Evolutionary conservation across 345 rosid genomes (phyloP), one percentile per base, ranked within the genome.

Genomic region (Eucalyptus regnans): DNA sequence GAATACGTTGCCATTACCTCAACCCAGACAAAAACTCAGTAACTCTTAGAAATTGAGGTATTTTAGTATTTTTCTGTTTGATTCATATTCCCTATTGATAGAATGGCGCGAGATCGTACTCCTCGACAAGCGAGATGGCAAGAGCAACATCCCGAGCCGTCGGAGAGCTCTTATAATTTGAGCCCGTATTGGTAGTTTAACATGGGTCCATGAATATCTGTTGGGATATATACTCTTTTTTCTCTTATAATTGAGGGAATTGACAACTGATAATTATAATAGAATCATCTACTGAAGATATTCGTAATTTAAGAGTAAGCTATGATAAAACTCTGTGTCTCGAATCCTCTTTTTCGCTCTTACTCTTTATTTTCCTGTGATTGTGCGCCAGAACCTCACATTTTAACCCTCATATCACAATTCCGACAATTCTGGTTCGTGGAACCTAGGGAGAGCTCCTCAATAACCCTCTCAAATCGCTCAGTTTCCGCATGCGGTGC

Each of bases 281-380:
- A 33, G 37, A 17, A 52, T 52, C 56, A 0, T 52, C 8, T 18
- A 7, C 1, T 1, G 2, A 0, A 52, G 1, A 8, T 18, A 52
- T 52, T 1, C 25, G 10, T 52, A 20, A 52, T 52, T 0, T 52
- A 52, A 52, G 0, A 52, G 58, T 52, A 0, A 52, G 8, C 0
- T 52, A 52, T 0, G 0, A 17, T 18, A 52, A 52, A 3, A 0
- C 0, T 2, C 1, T 3, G 2, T 52, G 0, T 18, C 2, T 52
- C 5, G 2, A 52, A 52, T 52, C 0, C 22, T 52, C 23, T 52
- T 18, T 18, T 1, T 52, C 4, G 0, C 23, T 52, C 23, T 52
- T 18, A 18, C 10, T 1, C 2, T 3, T 52, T 7, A 52, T 18
- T 52, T 3, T 7, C 4, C 6, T 7, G 2, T 15, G 52, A 15